Percentiles rank a stretch among this genome's conserved stretches.
These are phyloP conservation scores for Phaeotremella skinneri DNA, from an alignment of 768 basidiomycete genomes.

Conservation along the genomic window DNA sequence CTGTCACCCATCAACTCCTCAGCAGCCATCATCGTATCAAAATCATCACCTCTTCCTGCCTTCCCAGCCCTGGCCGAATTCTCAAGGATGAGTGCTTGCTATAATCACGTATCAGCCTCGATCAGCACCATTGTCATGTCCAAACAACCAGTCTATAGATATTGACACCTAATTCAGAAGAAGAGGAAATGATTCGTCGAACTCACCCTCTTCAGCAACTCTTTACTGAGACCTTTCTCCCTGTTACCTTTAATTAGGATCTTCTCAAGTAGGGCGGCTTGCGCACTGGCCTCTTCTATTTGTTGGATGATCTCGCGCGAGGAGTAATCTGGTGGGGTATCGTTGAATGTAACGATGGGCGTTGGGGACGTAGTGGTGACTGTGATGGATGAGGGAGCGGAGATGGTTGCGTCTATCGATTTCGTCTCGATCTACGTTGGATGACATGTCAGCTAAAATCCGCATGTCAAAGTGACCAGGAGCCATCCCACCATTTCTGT, in stretches of 20 bases:
- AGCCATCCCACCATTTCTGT: constrained; percentile 27
- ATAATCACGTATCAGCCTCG: not conserved
- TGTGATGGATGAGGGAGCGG: constrained; percentile 4
- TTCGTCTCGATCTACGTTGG: constrained; percentile 15
- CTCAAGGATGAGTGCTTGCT: constrained; percentile 24
- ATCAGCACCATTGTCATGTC: not conserved
- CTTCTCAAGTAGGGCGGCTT: constrained; percentile 19
- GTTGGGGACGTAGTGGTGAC: not conserved
- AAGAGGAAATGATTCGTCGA: not conserved
- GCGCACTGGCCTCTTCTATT: constrained; percentile 13
- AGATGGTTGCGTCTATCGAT: constrained; percentile 12
- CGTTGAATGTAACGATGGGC: constrained; percentile 32
- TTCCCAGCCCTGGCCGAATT: not conserved
- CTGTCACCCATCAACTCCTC: constrained; percentile 8
- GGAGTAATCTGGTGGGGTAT: constrained; percentile 8
- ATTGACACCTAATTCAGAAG: not conserved
- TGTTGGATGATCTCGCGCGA: constrained; percentile 2
- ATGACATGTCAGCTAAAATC: not conserved
- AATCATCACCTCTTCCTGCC: constrained; percentile 16
- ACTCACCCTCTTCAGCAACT: constrained; percentile 38
- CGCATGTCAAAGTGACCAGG: not conserved
- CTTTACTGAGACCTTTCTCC: constrained; percentile 23
- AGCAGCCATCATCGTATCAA: constrained; percentile 22
- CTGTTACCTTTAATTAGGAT: constrained; percentile 19
- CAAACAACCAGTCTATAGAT: not conserved